These are phyloP conservation scores for Aristolochia californica DNA, from an alignment of 164 flowering plant genomes.

Conservation along the genomic window DNA sequence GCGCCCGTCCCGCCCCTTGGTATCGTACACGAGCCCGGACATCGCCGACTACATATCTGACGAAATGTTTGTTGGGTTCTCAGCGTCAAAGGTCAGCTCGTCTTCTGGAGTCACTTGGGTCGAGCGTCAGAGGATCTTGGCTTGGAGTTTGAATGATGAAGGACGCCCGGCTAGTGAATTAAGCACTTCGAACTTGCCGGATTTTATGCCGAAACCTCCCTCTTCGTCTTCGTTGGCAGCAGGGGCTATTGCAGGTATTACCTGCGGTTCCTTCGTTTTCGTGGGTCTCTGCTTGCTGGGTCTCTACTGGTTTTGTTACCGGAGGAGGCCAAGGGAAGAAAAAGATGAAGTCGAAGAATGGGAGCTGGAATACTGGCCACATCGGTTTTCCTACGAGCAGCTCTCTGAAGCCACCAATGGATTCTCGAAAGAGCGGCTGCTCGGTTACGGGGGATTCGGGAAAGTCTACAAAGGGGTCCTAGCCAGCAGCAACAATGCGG, in stretches of 20 bases:
- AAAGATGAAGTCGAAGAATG: constrained; percentile 70
- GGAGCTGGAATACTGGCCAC: constrained; percentile 54
- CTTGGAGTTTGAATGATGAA: constrained; percentile 66
- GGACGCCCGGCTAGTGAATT: constrained; percentile 41
- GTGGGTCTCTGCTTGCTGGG: constrained; percentile 8
- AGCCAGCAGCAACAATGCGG: constrained; percentile 10
- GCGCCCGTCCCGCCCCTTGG: constrained; percentile 35
- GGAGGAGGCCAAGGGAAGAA: constrained; percentile 53
- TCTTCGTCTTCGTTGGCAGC: constrained; percentile 21
- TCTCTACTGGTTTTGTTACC: constrained; percentile 35
- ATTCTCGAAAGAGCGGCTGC: constrained; percentile 34
- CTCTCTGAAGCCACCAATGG: constrained; percentile 38
- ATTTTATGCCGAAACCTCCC: constrained; percentile 23
- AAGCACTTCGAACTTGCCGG: constrained; percentile 41
- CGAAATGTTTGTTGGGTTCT: constrained; percentile 75
- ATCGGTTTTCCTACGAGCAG: constrained; percentile 47
- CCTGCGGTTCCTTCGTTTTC: constrained; percentile 13
- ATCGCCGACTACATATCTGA: constrained; percentile 36
- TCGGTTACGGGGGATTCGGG: constrained; percentile 77
- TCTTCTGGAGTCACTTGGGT: constrained; percentile 26
- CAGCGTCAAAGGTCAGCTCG: constrained; percentile 49
- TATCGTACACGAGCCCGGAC: constrained; percentile 24
- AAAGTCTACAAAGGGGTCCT: constrained; percentile 29
- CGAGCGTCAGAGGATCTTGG: constrained; percentile 54
- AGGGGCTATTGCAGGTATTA: constrained; percentile 51